phyloP scores from a whole-genome alignment of 129 eudicot genomes.

The Lactuca sativa region DNA sequence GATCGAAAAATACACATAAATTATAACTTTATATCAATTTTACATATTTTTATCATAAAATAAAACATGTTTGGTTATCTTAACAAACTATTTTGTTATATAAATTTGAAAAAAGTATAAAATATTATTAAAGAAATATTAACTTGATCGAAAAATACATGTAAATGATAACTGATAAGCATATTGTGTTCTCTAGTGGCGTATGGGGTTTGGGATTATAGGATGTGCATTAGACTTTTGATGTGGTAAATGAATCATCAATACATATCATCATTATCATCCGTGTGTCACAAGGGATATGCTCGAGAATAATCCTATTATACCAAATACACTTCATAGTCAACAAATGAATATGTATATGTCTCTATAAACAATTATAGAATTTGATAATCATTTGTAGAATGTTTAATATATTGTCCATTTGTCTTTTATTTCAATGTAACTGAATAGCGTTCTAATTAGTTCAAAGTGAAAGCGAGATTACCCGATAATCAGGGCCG shows the following conservation, averaged over 20 bases:
- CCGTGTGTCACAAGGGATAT: conserved; percentile 10
- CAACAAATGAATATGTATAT: background rate
- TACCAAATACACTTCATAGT: background rate
- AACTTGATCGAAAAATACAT: too few relatives aligned
- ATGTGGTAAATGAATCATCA: conserved; percentile 20
- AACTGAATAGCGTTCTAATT: too few relatives aligned
- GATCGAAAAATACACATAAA: too few relatives aligned
- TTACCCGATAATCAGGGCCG: too few relatives aligned
- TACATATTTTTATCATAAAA: too few relatives aligned
- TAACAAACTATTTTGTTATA: background rate
- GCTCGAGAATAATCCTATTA: conserved; percentile 23
- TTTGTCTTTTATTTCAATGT: too few relatives aligned
- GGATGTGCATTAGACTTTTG: conserved; percentile 20
- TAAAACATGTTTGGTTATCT: background rate
- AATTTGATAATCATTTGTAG: too few relatives aligned
- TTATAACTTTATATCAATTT: too few relatives aligned
- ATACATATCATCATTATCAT: conserved; percentile 35
- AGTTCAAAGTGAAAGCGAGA: too few relatives aligned
- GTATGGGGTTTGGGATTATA: background rate
- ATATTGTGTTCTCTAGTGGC: conserved; percentile 11
- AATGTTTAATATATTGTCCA: too few relatives aligned
- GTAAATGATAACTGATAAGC: background rate
- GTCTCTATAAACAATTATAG: background rate
- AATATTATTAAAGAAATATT: too few relatives aligned
- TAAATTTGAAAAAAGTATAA: too few relatives aligned